Evolutionary conservation across 768 basidiomycete species (phyloP).

Genomic region (Lepiota brunneoincarnata): DNA sequence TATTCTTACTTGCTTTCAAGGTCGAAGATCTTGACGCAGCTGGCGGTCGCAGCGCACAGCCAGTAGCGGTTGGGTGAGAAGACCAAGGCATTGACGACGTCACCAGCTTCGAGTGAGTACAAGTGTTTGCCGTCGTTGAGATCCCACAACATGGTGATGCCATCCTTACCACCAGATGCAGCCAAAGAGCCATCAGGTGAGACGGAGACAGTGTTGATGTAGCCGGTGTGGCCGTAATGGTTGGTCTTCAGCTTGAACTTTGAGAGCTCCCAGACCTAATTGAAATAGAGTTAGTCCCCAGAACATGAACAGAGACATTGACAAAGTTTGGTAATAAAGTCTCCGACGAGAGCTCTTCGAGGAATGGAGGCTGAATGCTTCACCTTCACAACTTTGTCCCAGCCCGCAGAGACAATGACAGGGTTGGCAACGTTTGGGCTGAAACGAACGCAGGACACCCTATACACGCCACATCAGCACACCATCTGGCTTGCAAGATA

Average conservation of each 20-base stretch:
- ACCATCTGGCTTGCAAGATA: conserved; percentile 16
- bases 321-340: conserved; percentile 77
- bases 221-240: conserved; percentile 99
- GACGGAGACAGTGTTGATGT: conserved; percentile 98
- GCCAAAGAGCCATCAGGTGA: conserved; percentile 99
- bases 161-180: conserved; percentile 99
- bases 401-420: conserved; percentile 97
- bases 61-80: conserved; percentile 99
- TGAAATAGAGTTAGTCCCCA: conserved; percentile 67
- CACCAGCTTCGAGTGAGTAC: conserved; percentile 98
- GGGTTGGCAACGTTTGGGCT: conserved; percentile 97
- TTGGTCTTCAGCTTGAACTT: conserved; percentile 99
- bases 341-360: conserved; percentile 18
- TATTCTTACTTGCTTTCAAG: conserved; percentile 93
- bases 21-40: conserved; percentile 99
- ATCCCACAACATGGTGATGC: conserved; percentile 99
- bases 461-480: conserved; percentile 27
- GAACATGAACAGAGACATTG: conserved; percentile 42
- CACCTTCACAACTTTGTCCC: conserved; percentile 99
- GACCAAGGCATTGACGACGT: conserved; percentile 98
- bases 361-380: conserved; percentile 24
- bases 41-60: conserved; percentile 97
- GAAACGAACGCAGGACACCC: conserved; percentile 99
- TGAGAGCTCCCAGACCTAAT: conserved; percentile 97
- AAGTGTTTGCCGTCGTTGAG: conserved; percentile 99